Evolutionary conservation across 805 yeast genomes (phyloP), one percentile per base, ranked within the genome.

Genomic region (Clavispora phyllophila): DNA sequence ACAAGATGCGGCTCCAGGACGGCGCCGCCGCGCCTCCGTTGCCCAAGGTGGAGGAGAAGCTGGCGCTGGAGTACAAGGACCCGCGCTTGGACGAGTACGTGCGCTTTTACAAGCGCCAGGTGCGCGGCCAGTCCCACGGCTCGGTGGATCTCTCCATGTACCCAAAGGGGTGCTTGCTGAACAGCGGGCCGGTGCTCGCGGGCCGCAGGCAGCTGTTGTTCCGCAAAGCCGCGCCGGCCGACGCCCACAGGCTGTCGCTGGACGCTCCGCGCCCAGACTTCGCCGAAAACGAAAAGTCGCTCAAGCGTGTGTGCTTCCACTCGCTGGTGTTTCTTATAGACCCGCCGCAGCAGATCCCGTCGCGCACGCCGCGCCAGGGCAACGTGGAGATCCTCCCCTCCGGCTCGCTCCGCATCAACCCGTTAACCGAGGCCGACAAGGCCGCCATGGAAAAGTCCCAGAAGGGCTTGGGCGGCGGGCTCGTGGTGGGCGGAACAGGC

Each of bases 281-380:
- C 9, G 17, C 15, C 4, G 33, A 2, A 9, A 13, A n/a, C 13
- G 33, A 29, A 7, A 66, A 60, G 41, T 71, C 72, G 3, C 50
- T 70, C 37, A 68, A 66, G 53, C 51, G 72, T 33, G 75, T 70
- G 9, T 72, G 72, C 3, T 70, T 70, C 42, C 73, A 69, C 47
- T 60, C 67, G 27, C 60, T 63, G 31, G 68, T 73, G 1, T 70
- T 70, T 42, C 56, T 66, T 31, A 67, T 70, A 15, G 73, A 70
- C 42, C 97, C 97, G 2, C 72, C 72, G 1, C 97, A 90, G 57
- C 96, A 89, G 58, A 85, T 90, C 47, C 97, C 97, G 2, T 84
- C 95, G 1, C 68, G 95, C 56, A 75, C 73, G 46, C 96, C 97
- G 6, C 72, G 82, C 50, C 73, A 75, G 52, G 96, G 97, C 7